Base-by-base conservation (phyloP, 495 filamentous ascomycete genomes). In the Bacidia rubella region DNA sequence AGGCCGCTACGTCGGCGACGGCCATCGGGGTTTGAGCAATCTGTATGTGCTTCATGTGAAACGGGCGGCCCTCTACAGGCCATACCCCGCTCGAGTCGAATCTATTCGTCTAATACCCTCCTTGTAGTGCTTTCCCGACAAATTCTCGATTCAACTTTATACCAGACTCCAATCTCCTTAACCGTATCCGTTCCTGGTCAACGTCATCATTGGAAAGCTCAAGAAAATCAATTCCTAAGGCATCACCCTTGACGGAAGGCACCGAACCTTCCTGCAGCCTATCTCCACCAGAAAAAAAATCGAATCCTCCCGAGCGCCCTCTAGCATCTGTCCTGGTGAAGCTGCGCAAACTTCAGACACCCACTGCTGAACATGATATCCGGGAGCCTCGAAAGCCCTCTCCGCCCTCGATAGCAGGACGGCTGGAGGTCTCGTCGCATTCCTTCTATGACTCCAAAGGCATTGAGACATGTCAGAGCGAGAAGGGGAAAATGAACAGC, bases 1-100 rank as follows among this genome's bases (percentile, higher is more conserved):
- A 21, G 44, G 44, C 44, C 44, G 44, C 26, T 24, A 24, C 44
- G 44, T 47, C 44, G 44, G 44, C 44, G 44, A 47, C 29, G 44
- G 44, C 44, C 44, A 47, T 22, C 26, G 20, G 22, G 21, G n/a
- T 1, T 15, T 47, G 22, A 47, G 15, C 20, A 47, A 12, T 25
- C n/a, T 47, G 26, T 47, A 26, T 47, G 7, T 47, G 17, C 44
- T 22, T 47, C 20, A 17, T 24, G 26, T 15, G 17, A 20, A 47
- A 35, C 15, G 29, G 29, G 29, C 15, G 15, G 29, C 29, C 15
- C 15, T 35, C 29, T 35, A 5, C 15, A 35, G 7, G 29, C 29
- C 29, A 5, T 35, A n/a, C n/a, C n/a, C n/a, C n/a, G n/a, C n/a
- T n/a, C n/a, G n/a, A n/a, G 29, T 35, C 29, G 29, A 35, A 15